Percentiles rank a stretch among this genome's conserved stretches.
Evolutionary conservation across 225 moss, liverwort and hornwort genomes (phyloP).

Genomic region (Thuidium tamariscinum): DNA sequence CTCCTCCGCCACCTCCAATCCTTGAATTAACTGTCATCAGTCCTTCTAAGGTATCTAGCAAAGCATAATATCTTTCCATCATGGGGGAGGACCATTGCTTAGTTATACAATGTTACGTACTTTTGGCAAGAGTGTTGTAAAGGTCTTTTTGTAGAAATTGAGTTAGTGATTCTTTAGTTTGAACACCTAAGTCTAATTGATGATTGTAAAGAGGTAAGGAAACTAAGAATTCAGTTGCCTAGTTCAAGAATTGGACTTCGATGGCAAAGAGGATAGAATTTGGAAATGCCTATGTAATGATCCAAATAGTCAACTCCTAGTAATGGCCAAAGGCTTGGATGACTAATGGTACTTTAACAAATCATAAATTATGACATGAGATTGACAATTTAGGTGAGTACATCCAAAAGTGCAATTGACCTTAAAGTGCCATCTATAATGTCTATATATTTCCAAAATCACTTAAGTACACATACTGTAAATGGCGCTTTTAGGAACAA

Average conservation of each 20-base stretch:
- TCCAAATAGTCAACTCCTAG: background rate
- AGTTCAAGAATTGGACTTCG: background rate
- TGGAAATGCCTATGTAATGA: fast-evolving
- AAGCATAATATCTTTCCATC: background rate
- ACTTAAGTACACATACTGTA: too few relatives aligned
- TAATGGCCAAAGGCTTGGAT: background rate
- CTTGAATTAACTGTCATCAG: too few relatives aligned
- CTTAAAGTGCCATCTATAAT: too few relatives aligned
- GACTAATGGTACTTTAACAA: background rate
- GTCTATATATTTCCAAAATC: too few relatives aligned
- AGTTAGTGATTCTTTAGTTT: background rate
- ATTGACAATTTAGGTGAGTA: too few relatives aligned
- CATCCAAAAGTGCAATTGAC: too few relatives aligned
- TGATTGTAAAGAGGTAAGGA: too few relatives aligned
- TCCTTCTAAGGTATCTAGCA: fast-evolving
- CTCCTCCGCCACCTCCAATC: background rate
- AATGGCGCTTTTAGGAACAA: too few relatives aligned
- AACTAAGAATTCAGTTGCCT: fast-evolving
- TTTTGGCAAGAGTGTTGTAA: background rate
- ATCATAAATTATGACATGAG: background rate
- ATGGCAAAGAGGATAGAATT: too few relatives aligned
- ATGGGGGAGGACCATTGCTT: background rate
- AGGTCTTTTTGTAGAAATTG: background rate
- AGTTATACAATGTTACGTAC: background rate
- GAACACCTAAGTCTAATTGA: too few relatives aligned